phyloP scores from a whole-genome alignment of 352 stramenopile genomes.

The Phytophthora pluvialis region DNA sequence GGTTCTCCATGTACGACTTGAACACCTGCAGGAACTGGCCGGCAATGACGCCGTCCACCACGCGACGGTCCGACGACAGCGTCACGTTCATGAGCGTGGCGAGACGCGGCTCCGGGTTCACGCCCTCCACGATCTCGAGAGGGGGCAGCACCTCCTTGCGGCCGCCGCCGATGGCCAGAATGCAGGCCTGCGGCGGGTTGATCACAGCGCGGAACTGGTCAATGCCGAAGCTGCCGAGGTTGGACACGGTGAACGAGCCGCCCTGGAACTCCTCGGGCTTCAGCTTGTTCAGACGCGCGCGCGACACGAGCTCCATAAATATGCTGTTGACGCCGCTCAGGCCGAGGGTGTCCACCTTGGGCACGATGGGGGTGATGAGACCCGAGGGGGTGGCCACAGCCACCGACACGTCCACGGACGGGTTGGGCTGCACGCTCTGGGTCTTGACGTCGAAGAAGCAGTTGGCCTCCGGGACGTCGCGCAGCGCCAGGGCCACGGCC shows the following conservation, averaged over 20 bases:
- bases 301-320: slow-evolving; percentile 97
- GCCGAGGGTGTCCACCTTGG: slow-evolving; percentile 92
- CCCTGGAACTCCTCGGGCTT: slow-evolving; percentile 99
- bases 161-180: slow-evolving; percentile 97
- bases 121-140: slow-evolving; percentile 43
- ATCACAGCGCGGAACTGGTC: slow-evolving; percentile 98
- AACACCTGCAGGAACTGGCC: slow-evolving; percentile 96
- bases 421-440: slow-evolving; percentile 81
- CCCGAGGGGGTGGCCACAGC: slow-evolving; percentile 97
- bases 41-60: slow-evolving; percentile 97
- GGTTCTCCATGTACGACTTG: slow-evolving; percentile 97
- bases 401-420: slow-evolving; percentile 97
- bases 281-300: slow-evolving; percentile 96
- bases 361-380: slow-evolving; percentile 99
- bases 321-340: slow-evolving; percentile 95
- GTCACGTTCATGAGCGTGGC: slow-evolving; percentile 96
- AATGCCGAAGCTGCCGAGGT: slow-evolving; percentile 98
- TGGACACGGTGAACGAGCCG: slow-evolving; percentile 99
- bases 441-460: slow-evolving; percentile 75
- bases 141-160: slow-evolving; percentile 85
- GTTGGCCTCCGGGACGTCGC: slow-evolving; percentile 96
- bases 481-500: slow-evolving; percentile 94
- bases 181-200: slow-evolving; percentile 98
- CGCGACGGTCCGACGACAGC: slow-evolving; percentile 96
- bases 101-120: slow-evolving; percentile 86